These are phyloP conservation scores for Colletotrichum zoysiae DNA, from an alignment of 2,329 filamentous ascomycete species.

Conservation along the genomic window DNA sequence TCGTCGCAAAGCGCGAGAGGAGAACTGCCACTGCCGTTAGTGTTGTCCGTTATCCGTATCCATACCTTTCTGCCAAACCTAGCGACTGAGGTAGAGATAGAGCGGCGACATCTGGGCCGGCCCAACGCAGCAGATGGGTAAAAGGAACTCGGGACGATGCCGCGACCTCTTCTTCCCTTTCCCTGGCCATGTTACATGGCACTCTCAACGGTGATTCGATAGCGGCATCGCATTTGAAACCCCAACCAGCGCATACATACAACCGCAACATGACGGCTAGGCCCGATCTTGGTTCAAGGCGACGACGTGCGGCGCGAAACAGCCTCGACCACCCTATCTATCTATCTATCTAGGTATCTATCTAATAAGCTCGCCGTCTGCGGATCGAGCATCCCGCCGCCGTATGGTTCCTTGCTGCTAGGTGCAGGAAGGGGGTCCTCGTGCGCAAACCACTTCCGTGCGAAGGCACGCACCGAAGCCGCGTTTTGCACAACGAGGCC, in stretches of 20 bases:
- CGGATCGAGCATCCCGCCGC: conserved; percentile 26
- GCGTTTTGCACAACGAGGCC: conserved; percentile 16
- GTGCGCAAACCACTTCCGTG: conserved; percentile 29
- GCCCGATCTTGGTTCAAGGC: conserved; percentile 28
- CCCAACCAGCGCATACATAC: conserved; percentile 35
- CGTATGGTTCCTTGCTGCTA: conserved; percentile 14
- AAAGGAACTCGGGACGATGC: conserved; percentile 14
- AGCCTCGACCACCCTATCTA: conserved; percentile 14
- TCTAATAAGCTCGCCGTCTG: conserved; percentile 20
- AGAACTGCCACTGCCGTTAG: conserved; percentile 16
- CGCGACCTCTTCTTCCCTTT: conserved; percentile 5
- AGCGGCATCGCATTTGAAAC: conserved; percentile 36
- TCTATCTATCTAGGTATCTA: neutral
- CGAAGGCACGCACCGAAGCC: conserved; percentile 15
- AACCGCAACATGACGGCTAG: conserved; percentile 33
- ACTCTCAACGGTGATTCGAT: conserved; percentile 34
- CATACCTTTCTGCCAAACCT: conserved; percentile 22
- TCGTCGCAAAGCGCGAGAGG: conserved; percentile 28
- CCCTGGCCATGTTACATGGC: conserved; percentile 8
- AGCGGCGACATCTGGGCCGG: conserved; percentile 21
- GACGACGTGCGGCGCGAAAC: conserved; percentile 19
- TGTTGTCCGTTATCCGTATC: neutral
- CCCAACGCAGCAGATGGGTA: conserved; percentile 15
- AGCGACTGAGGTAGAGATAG: conserved; percentile 20
- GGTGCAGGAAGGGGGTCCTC: conserved; percentile 8